Evolutionary conservation across 1,284 basidiomycete genomes (phyloP), one percentile per base, ranked within the genome.

Genomic region (Austroboletus sp.): DNA sequence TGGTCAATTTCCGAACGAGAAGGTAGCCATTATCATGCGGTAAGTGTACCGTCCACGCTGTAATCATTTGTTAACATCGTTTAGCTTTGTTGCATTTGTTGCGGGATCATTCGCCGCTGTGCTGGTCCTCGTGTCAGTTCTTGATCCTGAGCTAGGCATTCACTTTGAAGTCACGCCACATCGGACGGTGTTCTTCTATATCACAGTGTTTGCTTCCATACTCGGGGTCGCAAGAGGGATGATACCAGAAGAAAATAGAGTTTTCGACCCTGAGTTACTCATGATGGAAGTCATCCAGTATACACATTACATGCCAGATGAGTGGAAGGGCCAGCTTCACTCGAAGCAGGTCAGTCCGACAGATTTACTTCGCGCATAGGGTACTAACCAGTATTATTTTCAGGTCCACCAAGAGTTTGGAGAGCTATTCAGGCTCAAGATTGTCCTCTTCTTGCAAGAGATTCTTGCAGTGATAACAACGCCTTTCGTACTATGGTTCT

Each of bases 81-180:
- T 35, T 40, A 66, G 62, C 11, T 98, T 98, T 62, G 81, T 98
- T 7, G 88, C 93, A 6, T 99, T 98, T 66, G 76, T 99, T 40
- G 86, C 94, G 2, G 95, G 96, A 7, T 95, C 95, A 1, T 98
- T 97, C 63, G 90, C 90, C 0, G 94, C 93, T 13, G 94, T 98
- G 2, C 79, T 98, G 4, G 75, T 95, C 19, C 79, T 96, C 2
- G 87, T 89, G 2, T 91, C 95, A 2, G 80, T 96, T 21, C 73
- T 96, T 52, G 94, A 98, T 60, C 90, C 95, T 0, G 90, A 94
- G 55, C 73, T 93, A 40, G 88, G 96, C 63, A 75, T 95, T 27
- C 87, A 92, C 58, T 94, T 98, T 55, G 94, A 98, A 65, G 86
- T 99, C 57, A 94, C 92, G 0, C 84, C 86, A 1, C 89, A 94